These are phyloP conservation scores for Prunus yedoensis DNA, from an alignment of 331 rosid genomes.

Conservation along the genomic window DNA sequence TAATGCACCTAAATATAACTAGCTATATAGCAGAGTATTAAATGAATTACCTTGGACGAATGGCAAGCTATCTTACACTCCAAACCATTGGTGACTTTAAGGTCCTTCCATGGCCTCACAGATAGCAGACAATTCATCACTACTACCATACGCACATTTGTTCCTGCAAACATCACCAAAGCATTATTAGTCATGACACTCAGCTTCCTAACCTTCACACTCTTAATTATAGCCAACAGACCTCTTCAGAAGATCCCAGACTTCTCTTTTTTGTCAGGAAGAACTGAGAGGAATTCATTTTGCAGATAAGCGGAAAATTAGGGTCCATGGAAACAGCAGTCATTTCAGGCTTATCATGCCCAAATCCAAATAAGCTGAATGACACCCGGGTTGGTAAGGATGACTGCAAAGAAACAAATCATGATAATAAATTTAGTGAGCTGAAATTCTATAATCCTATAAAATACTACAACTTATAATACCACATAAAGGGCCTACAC, in stretches of 20 bases:
- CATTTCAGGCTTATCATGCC: constrained; percentile 90
- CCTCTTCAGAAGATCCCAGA: constrained; percentile 84
- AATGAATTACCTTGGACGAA: constrained; percentile 78
- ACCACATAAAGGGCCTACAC: constrained; percentile 50
- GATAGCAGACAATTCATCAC: constrained; percentile 64
- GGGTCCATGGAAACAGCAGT: constrained; percentile 97
- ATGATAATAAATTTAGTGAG: constrained; percentile 16
- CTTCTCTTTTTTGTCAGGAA: constrained; percentile 73
- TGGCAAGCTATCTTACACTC: constrained; percentile 96
- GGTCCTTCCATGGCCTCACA: constrained; percentile 79
- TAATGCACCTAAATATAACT: not conserved
- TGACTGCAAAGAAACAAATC: constrained; percentile 45
- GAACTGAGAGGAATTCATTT: constrained; percentile 68
- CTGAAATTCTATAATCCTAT: not conserved
- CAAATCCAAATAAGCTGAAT: constrained; percentile 97
- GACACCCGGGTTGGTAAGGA: constrained; percentile 58
- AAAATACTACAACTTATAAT: not conserved
- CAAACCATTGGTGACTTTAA: constrained; percentile 74
- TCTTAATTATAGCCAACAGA: constrained; percentile 31
- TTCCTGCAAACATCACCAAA: constrained; percentile 57
- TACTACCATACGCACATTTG: constrained; percentile 51
- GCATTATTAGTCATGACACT: constrained; percentile 28
- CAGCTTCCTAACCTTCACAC: constrained; percentile 4
- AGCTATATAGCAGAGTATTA: not conserved
- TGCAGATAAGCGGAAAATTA: constrained; percentile 77